Evolutionary conservation across 495 filamentous ascomycete species (phyloP), one percentile per base, ranked within the genome.

Genomic region (Recurvomyces mirabilis): DNA sequence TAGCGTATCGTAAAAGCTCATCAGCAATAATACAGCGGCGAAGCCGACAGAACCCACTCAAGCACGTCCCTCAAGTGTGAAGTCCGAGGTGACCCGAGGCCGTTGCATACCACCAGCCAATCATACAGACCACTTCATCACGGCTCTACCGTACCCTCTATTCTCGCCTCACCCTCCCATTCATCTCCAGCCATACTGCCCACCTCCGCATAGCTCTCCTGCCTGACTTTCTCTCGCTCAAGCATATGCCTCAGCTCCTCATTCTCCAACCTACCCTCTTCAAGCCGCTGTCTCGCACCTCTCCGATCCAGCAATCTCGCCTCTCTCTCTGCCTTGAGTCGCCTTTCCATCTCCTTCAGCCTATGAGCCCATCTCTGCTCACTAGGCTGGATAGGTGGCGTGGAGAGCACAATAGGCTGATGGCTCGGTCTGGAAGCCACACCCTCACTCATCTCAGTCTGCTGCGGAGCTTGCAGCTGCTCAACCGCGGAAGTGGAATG

Each of bases 271-370:
- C 80, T 75, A 22, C 81, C 84, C 58, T 94, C 84, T 53, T 88
- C 83, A 19, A 98, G 70, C 51, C 91, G 69, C 68, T 84, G 81
- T 46, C 82, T 69, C 26, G 91, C 91, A 29, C 83, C 85, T 21
- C 68, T 78, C 17, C 89, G 76, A 65, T 98, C 91, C 33, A 91
- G 60, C 20, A 88, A 58, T 28, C 93, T 68, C n/a, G 77, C 88
- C 59, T 95, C 91, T 9, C 91, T 66, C 61, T 98, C 91, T 15
- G 79, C 78, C 55, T 94, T 94, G 21, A 98, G 69, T 51, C 88
- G 74, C 56, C 79, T 74, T 69, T 98, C 93, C 31, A 96, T 61
- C 52, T 95, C 87, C 39, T 81, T 73, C 14, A 98, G 65, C 15
- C 93, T 68, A 34, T 93, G 73, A 53, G 87, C 78, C 85, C 84